A percentile compares a stretch with the other conserved stretches of the same genome.
Evolutionary conservation across 495 filamentous ascomycete genomes (phyloP).

Genomic region (Thermothielavioides terrestris): DNA sequence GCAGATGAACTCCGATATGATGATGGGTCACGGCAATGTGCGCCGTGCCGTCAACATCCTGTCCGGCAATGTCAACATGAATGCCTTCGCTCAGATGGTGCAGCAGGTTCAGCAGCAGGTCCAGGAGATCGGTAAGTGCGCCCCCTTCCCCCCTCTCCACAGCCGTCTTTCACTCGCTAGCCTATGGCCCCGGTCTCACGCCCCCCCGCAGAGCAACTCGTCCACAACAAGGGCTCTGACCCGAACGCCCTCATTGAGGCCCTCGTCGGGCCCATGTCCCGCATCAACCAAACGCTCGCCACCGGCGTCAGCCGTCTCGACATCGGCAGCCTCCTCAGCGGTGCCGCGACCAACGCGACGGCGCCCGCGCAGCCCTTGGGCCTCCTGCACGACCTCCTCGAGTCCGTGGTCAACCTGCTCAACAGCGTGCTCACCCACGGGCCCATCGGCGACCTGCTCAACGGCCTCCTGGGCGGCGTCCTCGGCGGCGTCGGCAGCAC

Average conservation of each 20-base stretch:
- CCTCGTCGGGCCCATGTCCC: slow-evolving; percentile 5
- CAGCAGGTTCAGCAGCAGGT: slow-evolving; percentile 5
- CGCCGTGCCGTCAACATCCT: not conserved
- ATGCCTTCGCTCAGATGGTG: slow-evolving; percentile 4
- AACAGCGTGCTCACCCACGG: slow-evolving; percentile 2
- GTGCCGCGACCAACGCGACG: not conserved
- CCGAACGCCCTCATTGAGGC: slow-evolving; percentile 1
- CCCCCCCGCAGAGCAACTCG: slow-evolving; percentile 2
- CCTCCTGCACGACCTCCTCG: not conserved
- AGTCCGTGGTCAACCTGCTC: not conserved
- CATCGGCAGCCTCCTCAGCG: not conserved
- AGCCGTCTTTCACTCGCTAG: not conserved
- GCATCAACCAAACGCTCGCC: slow-evolving; percentile 7
- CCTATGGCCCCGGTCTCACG: not conserved
- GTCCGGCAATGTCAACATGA: not conserved
- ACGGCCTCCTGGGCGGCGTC: not conserved
- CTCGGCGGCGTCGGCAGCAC: not conserved
- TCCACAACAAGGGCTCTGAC: slow-evolving; percentile 2
- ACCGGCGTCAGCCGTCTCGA: slow-evolving; percentile 3
- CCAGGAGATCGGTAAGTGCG: slow-evolving; percentile 9
- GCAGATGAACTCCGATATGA: not conserved
- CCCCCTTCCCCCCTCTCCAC: not conserved
- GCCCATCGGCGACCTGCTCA: not conserved
- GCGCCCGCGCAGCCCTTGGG: not conserved
- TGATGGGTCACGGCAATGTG: slow-evolving; percentile 1